Conservation (phyloP, 106 monocot species). For the Dioscorea alata region DNA sequence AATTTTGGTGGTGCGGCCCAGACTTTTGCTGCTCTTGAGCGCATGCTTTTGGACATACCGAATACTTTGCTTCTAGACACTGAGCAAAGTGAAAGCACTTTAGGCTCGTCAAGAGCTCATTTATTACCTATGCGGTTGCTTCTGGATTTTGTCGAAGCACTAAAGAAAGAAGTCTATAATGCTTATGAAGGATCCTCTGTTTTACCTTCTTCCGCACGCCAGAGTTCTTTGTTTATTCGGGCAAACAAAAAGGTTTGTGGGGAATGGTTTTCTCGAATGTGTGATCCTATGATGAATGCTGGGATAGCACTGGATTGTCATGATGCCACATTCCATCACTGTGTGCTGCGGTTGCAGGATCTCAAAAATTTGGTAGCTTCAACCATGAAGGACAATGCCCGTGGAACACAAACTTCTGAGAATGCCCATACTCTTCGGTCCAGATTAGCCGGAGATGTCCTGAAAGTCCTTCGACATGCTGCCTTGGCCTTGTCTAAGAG, state of each 20-base stretch:
- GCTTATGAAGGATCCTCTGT: slow-evolving; percentile 92
- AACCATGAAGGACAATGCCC: slow-evolving; percentile 49
- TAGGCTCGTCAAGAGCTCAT: slow-evolving; percentile 55
- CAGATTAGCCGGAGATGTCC: slow-evolving; percentile 53
- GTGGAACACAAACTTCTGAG: slow-evolving; percentile 24
- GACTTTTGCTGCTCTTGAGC: slow-evolving; percentile 97
- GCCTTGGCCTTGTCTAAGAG: slow-evolving; percentile 71
- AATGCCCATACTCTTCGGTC: slow-evolving; percentile 28
- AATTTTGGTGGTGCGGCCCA: slow-evolving; percentile 90
- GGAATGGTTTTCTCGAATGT: slow-evolving; percentile 99
- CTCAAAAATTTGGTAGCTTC: slow-evolving; percentile 39
- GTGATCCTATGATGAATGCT: slow-evolving; percentile 98
- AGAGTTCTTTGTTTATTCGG: slow-evolving; percentile 85
- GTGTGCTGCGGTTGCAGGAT: slow-evolving; percentile 59
- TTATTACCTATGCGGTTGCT: slow-evolving; percentile 87
- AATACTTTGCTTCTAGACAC: slow-evolving; percentile 50
- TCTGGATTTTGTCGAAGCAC: slow-evolving; percentile 83
- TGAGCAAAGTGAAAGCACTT: slow-evolving; percentile 49
- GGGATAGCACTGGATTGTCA: slow-evolving; percentile 67
- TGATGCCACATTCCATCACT: slow-evolving; percentile 75
- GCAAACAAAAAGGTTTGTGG: slow-evolving; percentile 97
- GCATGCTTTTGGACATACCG: slow-evolving; percentile 90
- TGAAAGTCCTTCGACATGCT: slow-evolving; percentile 69
- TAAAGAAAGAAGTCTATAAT: slow-evolving; percentile 96
- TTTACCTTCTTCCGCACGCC: slow-evolving; percentile 41